Percentiles rank a stretch among this genome's conserved stretches.
phyloP scores from a whole-genome alignment of 2,329 filamentous ascomycete genomes.

The Neonectria magnoliae region DNA sequence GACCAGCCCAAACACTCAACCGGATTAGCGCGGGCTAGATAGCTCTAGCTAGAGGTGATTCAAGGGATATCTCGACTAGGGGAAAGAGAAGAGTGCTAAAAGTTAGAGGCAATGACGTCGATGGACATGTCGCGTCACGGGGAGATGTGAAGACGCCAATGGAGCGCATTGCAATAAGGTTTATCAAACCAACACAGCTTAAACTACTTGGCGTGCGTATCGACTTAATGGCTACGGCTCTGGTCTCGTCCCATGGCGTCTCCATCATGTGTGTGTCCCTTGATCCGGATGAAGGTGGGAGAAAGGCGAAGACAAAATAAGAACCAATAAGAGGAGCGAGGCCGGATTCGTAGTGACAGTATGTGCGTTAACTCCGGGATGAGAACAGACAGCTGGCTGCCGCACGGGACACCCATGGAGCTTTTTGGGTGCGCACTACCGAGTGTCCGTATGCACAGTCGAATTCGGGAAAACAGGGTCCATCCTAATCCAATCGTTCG shows the following conservation, averaged over 20 bases:
- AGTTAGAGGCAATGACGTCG: conserved; percentile 22
- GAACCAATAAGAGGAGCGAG: neutral
- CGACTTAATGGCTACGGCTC: conserved; percentile 4
- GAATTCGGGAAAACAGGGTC: conserved; percentile 20
- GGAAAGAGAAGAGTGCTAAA: neutral
- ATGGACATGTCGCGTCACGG: conserved; percentile 4
- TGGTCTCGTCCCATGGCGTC: neutral
- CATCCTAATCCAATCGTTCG: conserved; percentile 12
- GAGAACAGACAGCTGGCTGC: conserved; percentile 2
- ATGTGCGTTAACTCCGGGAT: conserved; percentile 2
- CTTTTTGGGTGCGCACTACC: neutral
- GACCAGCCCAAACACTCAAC: too few relatives aligned
- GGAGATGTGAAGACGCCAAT: neutral
- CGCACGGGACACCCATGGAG: neutral
- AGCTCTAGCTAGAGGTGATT: neutral
- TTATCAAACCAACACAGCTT: conserved; percentile 26
- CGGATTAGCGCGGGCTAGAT: too few relatives aligned
- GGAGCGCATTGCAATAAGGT: conserved; percentile 33
- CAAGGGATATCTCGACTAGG: neutral
- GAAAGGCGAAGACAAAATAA: neutral
- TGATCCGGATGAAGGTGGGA: neutral
- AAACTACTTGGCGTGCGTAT: conserved; percentile 14
- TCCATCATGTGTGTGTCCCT: neutral
- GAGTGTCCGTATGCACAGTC: conserved; percentile 16
- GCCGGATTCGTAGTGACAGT: too few relatives aligned